A percentile compares a stretch with the other conserved stretches of the same genome.
Evolutionary conservation across 202 grass and related monocot species (phyloP).

Genomic region (Digitaria exilis): DNA sequence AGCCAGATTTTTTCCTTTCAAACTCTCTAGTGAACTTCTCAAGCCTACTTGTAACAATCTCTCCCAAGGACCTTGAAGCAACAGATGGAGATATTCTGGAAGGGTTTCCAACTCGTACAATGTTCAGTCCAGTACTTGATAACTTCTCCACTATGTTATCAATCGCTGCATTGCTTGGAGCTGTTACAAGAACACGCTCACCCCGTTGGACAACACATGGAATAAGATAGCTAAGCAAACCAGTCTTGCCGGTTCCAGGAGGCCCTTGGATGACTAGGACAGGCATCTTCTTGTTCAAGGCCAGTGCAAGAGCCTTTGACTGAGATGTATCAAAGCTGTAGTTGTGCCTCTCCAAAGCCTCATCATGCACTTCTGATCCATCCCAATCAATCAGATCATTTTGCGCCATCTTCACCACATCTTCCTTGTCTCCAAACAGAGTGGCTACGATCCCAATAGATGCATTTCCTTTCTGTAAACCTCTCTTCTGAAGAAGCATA

Average conservation of each 20-base stretch:
- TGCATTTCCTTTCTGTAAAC: constrained; percentile 79
- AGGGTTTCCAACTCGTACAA: constrained; percentile 87
- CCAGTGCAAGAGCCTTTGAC: constrained; percentile 62
- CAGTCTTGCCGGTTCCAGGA: constrained; percentile 92
- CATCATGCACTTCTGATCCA: constrained; percentile 42
- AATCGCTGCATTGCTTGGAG: constrained; percentile 86
- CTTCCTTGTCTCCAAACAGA: constrained; percentile 85
- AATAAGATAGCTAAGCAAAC: constrained; percentile 78
- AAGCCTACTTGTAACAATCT: constrained; percentile 68
- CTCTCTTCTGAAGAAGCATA: constrained; percentile 83
- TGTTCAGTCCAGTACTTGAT: constrained; percentile 60
- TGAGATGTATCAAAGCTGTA: constrained; percentile 73
- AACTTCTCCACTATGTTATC: constrained; percentile 93
- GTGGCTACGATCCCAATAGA: constrained; percentile 79
- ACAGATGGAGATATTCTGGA: constrained; percentile 73
- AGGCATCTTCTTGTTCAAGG: constrained; percentile 81
- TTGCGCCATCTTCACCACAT: constrained; percentile 58
- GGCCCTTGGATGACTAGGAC: constrained; percentile 79
- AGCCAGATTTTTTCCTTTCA: constrained; percentile 77
- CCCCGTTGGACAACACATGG: constrained; percentile 63
- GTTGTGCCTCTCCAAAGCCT: constrained; percentile 20
- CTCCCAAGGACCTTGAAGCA: constrained; percentile 68
- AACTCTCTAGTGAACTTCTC: constrained; percentile 73
- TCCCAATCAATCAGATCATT: constrained; percentile 61
- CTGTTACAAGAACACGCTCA: constrained; percentile 81